phyloP scores from a whole-genome alignment of 495 filamentous ascomycete genomes.

The Xylaria sp. region DNA sequence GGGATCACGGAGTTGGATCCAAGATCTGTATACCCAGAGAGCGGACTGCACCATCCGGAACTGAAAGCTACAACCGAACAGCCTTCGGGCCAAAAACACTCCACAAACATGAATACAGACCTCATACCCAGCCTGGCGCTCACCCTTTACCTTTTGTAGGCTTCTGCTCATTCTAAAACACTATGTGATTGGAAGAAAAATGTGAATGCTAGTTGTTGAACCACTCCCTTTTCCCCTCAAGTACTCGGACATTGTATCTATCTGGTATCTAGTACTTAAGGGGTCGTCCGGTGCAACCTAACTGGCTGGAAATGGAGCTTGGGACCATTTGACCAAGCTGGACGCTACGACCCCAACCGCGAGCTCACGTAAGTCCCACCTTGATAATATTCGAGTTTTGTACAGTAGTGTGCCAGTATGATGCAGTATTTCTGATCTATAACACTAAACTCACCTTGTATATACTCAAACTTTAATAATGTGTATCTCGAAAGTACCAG shows the following conservation, averaged over 20 bases:
- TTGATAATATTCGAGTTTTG: too few species aligned
- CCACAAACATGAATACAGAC: neutral
- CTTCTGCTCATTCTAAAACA: neutral
- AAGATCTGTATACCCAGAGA: slow-evolving; percentile 8
- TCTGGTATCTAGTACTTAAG: neutral
- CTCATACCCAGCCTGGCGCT: neutral
- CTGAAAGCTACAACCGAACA: slow-evolving; percentile 1
- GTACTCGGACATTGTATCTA: neutral
- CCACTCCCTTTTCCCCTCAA: neutral
- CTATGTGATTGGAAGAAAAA: neutral
- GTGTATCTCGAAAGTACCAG: neutral
- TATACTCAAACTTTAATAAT: neutral
- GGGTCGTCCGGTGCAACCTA: neutral
- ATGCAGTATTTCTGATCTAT: too few species aligned
- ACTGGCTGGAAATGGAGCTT: neutral
- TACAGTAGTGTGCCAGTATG: too few species aligned
- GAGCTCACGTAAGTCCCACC: too few species aligned
- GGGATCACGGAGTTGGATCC: neutral
- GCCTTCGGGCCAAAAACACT: neutral
- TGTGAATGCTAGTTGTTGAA: neutral
- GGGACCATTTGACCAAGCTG: neutral
- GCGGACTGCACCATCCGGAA: neutral
- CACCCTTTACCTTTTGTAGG: neutral
- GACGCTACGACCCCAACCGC: too few species aligned
- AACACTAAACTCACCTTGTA: neutral